These are phyloP conservation scores for Hansfordia pulvinata DNA, from an alignment of 2,329 filamentous ascomycete species.

Conservation along the genomic window DNA sequence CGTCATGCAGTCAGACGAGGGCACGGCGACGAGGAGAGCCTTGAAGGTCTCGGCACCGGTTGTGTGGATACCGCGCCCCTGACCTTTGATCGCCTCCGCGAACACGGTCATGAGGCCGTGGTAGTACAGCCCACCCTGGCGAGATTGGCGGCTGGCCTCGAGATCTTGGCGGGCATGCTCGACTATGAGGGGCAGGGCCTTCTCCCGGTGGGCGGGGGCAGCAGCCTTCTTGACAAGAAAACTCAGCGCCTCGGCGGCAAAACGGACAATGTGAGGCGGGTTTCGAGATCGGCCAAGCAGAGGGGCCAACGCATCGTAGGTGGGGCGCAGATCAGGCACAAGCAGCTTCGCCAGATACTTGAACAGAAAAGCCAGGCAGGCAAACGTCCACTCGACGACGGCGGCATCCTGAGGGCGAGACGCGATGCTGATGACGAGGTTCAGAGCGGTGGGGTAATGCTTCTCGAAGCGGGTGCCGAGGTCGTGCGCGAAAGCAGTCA, in stretches of 20 bases:
- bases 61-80: conserved; percentile 45
- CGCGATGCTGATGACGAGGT: conserved; percentile 64
- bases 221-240: conserved; percentile 87
- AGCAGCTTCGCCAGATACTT: conserved; percentile 88
- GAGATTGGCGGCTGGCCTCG: conserved; percentile 32
- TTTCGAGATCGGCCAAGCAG: conserved; percentile 73
- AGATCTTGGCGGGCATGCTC: conserved; percentile 61
- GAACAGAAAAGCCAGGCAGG: conserved; percentile 86
- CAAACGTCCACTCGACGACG: conserved; percentile 97
- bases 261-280: conserved; percentile 77
- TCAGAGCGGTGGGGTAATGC: conserved; percentile 66
- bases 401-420: conserved; percentile 65
- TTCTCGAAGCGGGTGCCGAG: conserved; percentile 78
- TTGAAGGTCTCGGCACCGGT: conserved; percentile 39
- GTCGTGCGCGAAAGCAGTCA: conserved; percentile 91
- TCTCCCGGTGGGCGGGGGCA: conserved; percentile 60
- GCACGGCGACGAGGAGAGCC: conserved; percentile 35
- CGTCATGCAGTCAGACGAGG: conserved; percentile 33
- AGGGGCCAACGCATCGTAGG: conserved; percentile 71
- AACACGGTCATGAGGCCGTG: conserved; percentile 89
- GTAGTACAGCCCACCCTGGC: conserved; percentile 56
- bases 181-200: conserved; percentile 57
- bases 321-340: conserved; percentile 71
- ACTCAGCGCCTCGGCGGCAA: conserved; percentile 88
- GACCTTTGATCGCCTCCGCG: conserved; percentile 62